A percentile compares a stretch with the other conserved stretches of the same genome.
These are phyloP conservation scores for Penicillium paneum DNA, from an alignment of 2,329 filamentous ascomycete genomes.

Conservation along the genomic window DNA sequence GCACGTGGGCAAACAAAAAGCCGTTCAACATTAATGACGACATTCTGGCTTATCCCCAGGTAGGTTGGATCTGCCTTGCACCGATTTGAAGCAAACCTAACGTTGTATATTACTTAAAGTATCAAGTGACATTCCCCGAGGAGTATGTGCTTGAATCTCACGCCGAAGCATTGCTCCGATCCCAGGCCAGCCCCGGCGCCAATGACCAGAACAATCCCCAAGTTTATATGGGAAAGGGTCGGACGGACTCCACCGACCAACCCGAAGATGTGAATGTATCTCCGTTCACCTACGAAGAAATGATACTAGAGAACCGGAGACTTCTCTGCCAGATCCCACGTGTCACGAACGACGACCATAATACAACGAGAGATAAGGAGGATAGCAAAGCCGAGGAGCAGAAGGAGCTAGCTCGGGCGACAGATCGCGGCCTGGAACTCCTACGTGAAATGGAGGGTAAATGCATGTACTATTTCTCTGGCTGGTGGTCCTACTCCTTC, in stretches of 20 bases:
- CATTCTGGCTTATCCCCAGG: conserved; percentile 80
- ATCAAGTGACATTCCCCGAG: conserved; percentile 73
- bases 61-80: conserved; percentile 40
- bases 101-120: conserved; percentile 50
- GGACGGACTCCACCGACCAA: conserved; percentile 59
- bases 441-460: conserved; percentile 71
- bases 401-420: conserved; percentile 74
- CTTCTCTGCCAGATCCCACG: conserved; percentile 84
- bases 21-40: conserved; percentile 86
- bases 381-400: conserved; percentile 64
- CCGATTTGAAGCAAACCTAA: neutral
- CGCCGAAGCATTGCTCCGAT: conserved; percentile 56
- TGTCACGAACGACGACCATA: conserved; percentile 61
- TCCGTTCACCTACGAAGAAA: conserved; percentile 61
- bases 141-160: conserved; percentile 68
- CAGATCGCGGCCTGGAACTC: conserved; percentile 74
- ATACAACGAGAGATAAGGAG: conserved; percentile 62
- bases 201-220: conserved; percentile 25
- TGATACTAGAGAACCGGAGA: conserved; percentile 65
- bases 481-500: conserved; percentile 96
- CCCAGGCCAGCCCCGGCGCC: conserved; percentile 19
- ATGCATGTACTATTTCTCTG: conserved; percentile 79
- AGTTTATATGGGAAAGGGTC: conserved; percentile 21
- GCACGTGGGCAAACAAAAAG: conserved; percentile 52
- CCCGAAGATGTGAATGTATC: conserved; percentile 8